phyloP scores from a whole-genome alignment of 2,329 filamentous ascomycete species.

The Pseudogymnoascus sp. region DNA sequence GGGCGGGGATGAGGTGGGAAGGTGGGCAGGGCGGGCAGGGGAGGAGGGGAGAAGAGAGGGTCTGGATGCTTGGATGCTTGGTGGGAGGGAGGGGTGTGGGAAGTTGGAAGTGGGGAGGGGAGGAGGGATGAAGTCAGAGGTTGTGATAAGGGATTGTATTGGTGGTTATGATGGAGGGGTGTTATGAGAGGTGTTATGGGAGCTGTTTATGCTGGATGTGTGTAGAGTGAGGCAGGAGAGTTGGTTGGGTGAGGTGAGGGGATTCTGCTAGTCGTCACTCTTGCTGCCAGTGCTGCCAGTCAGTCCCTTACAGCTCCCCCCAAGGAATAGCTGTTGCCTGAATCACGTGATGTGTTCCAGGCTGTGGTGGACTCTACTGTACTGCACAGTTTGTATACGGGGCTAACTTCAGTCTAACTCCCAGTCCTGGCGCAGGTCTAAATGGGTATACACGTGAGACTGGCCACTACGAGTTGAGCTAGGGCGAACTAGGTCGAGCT shows the following conservation, averaged over 20 bases:
- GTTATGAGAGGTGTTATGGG: neutral
- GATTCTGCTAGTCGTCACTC: neutral
- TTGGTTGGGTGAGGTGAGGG: neutral
- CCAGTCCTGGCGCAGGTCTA: neutral
- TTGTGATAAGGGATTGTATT: neutral
- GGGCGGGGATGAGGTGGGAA: too few relatives aligned
- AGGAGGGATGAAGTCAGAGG: neutral
- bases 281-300: neutral
- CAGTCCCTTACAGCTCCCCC: neutral
- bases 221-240: neutral
- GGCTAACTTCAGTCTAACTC: neutral
- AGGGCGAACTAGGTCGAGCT: neutral
- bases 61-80: neutral
- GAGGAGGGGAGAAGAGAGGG: neutral
- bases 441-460: neutral
- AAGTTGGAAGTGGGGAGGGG: neutral
- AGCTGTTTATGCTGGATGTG: neutral
- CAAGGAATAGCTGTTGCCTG: neutral
- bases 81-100: neutral
- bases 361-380: neutral
- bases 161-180: too few relatives aligned
- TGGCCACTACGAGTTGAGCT: neutral
- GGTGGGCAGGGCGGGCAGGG: neutral
- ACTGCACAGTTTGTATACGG: too few relatives aligned
- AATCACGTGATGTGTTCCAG: neutral